A percentile compares a stretch with the other conserved stretches of the same genome.
These are phyloP conservation scores for Rhynchosporium graminicola DNA, from an alignment of 2,329 filamentous ascomycete genomes.

Conservation along the genomic window DNA sequence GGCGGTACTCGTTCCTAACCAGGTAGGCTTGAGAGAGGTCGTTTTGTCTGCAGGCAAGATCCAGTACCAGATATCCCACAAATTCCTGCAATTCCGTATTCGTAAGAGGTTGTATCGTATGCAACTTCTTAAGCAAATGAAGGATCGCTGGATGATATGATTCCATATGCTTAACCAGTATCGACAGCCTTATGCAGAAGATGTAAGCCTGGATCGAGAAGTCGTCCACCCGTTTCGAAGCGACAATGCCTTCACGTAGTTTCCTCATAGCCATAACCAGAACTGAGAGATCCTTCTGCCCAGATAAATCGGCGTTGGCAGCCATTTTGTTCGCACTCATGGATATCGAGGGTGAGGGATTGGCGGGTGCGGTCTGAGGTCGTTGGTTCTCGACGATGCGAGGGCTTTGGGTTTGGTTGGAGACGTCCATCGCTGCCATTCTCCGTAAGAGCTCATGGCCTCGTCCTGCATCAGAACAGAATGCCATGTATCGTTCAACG, in stretches of 20 bases:
- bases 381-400: conserved; percentile 24
- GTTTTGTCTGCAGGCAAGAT: conserved; percentile 81
- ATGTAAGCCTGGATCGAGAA: conserved; percentile 91
- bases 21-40: conserved; percentile 74
- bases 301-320: conserved; percentile 25
- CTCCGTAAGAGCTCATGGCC: conserved; percentile 72
- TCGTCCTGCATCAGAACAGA: conserved; percentile 74
- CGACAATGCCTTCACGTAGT: conserved; percentile 85
- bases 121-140: conserved; percentile 73
- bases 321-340: conserved; percentile 20
- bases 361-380: conserved; percentile 20
- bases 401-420: conserved; percentile 25
- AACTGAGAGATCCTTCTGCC: conserved; percentile 62
- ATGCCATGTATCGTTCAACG: conserved; percentile 83
- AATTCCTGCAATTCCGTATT: conserved; percentile 76
- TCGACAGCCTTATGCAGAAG: conserved; percentile 83
- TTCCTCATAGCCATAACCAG: conserved; percentile 87
- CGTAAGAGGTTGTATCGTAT: conserved; percentile 67
- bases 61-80: conserved; percentile 77
- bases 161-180: conserved; percentile 79
- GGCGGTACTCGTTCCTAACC: conserved; percentile 59
- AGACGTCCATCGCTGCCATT: conserved; percentile 59
- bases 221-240: conserved; percentile 70
- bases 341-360: conserved; percentile 9
- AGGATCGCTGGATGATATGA: conserved; percentile 88